These are phyloP conservation scores for Lotmaria passim DNA, from an alignment of 208 protist species.

Conservation along the genomic window DNA sequence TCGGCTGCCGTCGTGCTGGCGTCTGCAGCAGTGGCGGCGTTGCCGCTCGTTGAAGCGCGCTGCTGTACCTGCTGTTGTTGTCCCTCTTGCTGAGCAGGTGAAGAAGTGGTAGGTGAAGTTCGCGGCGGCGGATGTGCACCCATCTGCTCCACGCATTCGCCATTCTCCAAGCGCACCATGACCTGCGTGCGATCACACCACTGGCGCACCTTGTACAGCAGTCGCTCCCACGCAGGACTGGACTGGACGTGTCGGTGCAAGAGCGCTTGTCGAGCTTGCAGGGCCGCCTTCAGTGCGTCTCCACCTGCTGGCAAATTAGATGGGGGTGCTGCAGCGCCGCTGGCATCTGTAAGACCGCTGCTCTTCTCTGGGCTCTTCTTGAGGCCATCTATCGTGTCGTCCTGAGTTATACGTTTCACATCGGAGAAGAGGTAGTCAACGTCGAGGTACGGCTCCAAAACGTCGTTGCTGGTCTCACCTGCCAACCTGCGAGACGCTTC, in stretches of 20 bases:
- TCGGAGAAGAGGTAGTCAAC: conserved; percentile 23
- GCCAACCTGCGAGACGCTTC: neutral
- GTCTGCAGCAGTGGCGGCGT: neutral
- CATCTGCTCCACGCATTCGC: conserved; percentile 30
- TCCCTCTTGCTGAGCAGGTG: too few species aligned
- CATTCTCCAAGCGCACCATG: conserved; percentile 34
- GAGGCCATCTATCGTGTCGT: neutral
- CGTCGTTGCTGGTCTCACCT: neutral
- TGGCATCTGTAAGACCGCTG: neutral
- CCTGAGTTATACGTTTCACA: neutral
- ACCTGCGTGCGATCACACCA: conserved; percentile 58
- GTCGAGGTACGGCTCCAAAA: conserved; percentile 12
- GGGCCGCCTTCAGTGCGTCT: conserved; percentile 26
- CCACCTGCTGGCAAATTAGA: neutral
- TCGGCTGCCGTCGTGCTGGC: too few species aligned
- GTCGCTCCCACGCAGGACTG: conserved; percentile 34
- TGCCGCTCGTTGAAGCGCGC: neutral
- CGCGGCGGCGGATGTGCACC: conserved; percentile 4
- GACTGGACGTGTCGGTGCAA: conserved; percentile 31
- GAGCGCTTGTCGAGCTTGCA: conserved; percentile 25
- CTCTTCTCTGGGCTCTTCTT: neutral
- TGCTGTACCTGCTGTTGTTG: neutral
- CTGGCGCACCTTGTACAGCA: conserved; percentile 48
- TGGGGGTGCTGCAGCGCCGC: neutral
- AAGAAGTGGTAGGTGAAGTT: too few species aligned